Percentiles rank a stretch among this genome's conserved stretches.
Conservation (phyloP, 2,329 filamentous ascomycete species). For the Polychaeton citri region DNA sequence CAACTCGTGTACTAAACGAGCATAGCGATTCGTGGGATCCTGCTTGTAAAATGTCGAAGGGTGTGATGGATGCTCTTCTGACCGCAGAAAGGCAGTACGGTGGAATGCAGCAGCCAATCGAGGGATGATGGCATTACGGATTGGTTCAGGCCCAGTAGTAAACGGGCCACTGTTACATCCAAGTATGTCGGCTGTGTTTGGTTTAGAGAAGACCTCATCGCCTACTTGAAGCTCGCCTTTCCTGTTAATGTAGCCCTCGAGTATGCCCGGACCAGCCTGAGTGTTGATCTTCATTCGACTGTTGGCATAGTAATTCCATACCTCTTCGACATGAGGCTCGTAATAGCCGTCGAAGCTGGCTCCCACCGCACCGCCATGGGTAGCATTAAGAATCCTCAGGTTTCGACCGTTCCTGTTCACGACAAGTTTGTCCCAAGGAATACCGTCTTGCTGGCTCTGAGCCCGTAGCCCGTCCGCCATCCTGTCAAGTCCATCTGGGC, state of each 20-base stretch:
- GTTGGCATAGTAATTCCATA: conserved; percentile 38
- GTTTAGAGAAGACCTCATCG: conserved; percentile 40
- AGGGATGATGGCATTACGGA: conserved; percentile 52
- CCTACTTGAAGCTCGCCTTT: conserved; percentile 31
- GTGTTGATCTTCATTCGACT: conserved; percentile 45
- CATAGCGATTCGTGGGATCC: conserved; percentile 41
- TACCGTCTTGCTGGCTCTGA: conserved; percentile 44
- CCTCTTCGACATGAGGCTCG: conserved; percentile 38
- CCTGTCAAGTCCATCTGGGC: conserved; percentile 41
- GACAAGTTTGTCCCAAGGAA: conserved; percentile 51
- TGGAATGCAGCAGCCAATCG: conserved; percentile 68
- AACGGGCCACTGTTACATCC: conserved; percentile 55
- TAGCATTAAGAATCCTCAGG: conserved; percentile 33
- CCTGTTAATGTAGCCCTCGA: conserved; percentile 36
- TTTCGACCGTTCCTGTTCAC: conserved; percentile 26
- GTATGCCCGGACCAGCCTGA: conserved; percentile 44
- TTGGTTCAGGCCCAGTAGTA: conserved; percentile 28
- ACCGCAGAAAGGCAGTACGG: conserved; percentile 51
- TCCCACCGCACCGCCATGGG: conserved; percentile 34
- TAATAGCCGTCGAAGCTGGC: conserved; percentile 41
- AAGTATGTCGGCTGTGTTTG: conserved; percentile 51
- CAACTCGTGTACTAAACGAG: conserved; percentile 45
- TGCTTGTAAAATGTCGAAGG: conserved; percentile 21
- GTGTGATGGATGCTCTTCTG: conserved; percentile 24
- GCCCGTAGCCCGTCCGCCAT: conserved; percentile 42